phyloP scores from a whole-genome alignment of 176 grass and related monocot species.

The Ensete ventricosum region DNA sequence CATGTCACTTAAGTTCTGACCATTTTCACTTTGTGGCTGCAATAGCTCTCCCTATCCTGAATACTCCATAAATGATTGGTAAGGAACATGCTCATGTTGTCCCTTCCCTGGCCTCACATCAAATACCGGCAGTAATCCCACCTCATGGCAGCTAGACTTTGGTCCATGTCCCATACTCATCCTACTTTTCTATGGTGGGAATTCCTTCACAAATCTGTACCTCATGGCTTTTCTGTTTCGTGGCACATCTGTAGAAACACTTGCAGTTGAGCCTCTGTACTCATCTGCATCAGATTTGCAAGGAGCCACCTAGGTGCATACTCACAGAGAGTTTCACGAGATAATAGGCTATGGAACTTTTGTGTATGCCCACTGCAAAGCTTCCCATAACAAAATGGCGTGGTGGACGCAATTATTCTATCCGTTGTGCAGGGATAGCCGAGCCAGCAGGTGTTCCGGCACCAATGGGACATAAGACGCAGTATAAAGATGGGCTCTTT shows the following conservation, averaged over 20 bases:
- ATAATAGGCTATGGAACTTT: slow-evolving; percentile 15
- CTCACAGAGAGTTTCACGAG: not conserved
- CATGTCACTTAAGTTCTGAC: not conserved
- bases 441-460: slow-evolving; percentile 56
- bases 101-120: not conserved
- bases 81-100: not conserved
- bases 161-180: not conserved
- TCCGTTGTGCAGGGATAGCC: slow-evolving; percentile 12
- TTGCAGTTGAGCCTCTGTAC: not conserved
- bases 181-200: slow-evolving; percentile 1
- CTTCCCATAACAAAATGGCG: not conserved
- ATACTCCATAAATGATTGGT: not conserved
- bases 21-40: not conserved
- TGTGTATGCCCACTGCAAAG: slow-evolving; percentile 22
- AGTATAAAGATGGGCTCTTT: slow-evolving; percentile 62
- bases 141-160: not conserved
- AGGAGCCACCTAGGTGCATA: not conserved
- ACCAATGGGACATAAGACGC: slow-evolving; percentile 88
- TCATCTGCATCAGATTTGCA: not conserved
- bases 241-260: not conserved
- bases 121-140: not conserved
- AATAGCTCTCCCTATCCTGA: not conserved
- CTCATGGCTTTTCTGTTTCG: not conserved
- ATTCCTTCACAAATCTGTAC: slow-evolving; percentile 12
- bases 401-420: not conserved